Base-by-base conservation (phyloP, 2,329 filamentous ascomycete genomes). In the Neofusicoccum cordaticola region DNA sequence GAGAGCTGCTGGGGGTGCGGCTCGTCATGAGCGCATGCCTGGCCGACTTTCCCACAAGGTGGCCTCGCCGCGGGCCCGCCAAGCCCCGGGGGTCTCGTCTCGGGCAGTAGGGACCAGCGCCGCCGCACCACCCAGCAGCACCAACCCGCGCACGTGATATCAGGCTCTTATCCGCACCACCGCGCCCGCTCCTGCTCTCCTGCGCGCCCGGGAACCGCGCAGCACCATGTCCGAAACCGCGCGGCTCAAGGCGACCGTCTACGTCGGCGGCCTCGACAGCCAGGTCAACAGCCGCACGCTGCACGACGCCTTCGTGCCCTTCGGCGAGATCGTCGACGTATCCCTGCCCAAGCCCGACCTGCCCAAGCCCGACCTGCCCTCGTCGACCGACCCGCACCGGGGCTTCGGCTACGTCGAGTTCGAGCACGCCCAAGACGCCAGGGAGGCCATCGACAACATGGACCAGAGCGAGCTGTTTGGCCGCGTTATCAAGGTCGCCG, bases 391-490 rank as follows among this genome's bases (percentile, higher is more conserved):
- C 45, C 82, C 88, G 35, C 95, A 99, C 77, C 85, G 93, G 61
- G 95, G 96, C 0, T 99, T 98, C 77, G 95, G 93, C 65, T 98
- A 99, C 75, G 91, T 99, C 58, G 95, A 99, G 74, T 99, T 91
- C 73, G 93, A 97, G 72, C 86, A 92, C 65, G 84, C 88, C 12
- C 86, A 89, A 65, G 95, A 99, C 78, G 94, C 93, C 34, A 89
- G 89, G 73, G 94, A 98, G 79, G 95, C 95, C 58, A 97, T 99
- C 76, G 93, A 98, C 83, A 99, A 99, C 75, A 98, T 99, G 94
- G 92, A 99, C 75, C 93, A 97, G 76, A 90, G 93, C 66, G 94
- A 98, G 80, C 86, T 99, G 51, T 98, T 94, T 75, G 96, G 95
- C 11, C 87, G 92, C 66, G 89, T 95, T 13, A 90, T 99, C 76